Base-by-base conservation (phyloP, 2,329 filamentous ascomycete species). In the Phaeosphaeriaceae sp. region DNA sequence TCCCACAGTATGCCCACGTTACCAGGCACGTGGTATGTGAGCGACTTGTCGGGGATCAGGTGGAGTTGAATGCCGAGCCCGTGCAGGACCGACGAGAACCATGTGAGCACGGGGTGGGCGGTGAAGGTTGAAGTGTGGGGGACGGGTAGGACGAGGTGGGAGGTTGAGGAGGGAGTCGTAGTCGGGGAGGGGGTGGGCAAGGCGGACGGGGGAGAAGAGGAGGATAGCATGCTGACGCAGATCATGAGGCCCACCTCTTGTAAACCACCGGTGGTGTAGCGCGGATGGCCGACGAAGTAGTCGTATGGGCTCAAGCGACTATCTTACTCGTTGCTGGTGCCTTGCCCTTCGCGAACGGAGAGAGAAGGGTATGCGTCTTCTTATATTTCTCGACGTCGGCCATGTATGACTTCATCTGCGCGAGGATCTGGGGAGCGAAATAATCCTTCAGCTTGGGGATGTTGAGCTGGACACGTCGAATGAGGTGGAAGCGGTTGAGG, bases 401-500 rank as follows among this genome's bases (percentile, higher is more conserved):
- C 36, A 65, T 31, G 24, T 61, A 57, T 20, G 61, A 54, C 31
- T 56, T 48, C 50, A 70, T 51, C 2, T 57, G 25, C 1, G 56
- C 50, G 7, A 69, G 51, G 1, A 52, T 47, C 19, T 51, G 54
- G 7, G 53, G 51, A 0, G 51, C 55, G 13, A 40, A 42, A 1
- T n/a, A 4, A 17, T 61, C 54, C 1, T 48, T 46, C n/a, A 33
- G 47, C 27, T 58, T 19, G 3, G 46, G 46, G n/a, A 48, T 48
- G 22, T 10, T 31, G 24, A 71, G 61, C 1, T 15, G 48, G 1
- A 70, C 66, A 11, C 65, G 57, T 21, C 63, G 63, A 2, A 70
- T 56, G 63, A 67, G 58, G 31, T 63, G 53, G 56, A 71, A 65
- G 17, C 67, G 66, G 7, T 53, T 57, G 2, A 67, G 51, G 13